Base-by-base conservation (phyloP, 1,284 basidiomycete species). In the Ganoderma sinense region DNA sequence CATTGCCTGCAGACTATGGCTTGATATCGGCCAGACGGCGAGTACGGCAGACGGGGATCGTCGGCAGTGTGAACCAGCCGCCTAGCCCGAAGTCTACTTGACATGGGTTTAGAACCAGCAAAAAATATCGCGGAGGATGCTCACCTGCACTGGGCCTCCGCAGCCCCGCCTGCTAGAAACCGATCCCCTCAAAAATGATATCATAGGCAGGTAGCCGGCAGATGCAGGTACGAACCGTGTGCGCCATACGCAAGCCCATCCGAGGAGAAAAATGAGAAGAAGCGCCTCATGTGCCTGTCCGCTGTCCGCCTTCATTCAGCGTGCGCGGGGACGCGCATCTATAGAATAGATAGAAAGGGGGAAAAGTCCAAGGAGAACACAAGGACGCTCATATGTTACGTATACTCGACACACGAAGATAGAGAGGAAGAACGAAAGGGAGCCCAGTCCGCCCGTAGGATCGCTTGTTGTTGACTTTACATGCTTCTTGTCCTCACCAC, bases 371-470 rank as follows among this genome's bases (percentile, higher is more conserved):
- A 33, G 20, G 62, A 53, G 55, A 51, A 43, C 65, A 70, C 69
- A 67, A 66, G 62, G 63, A 43, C 65, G 69, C 64, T 69, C 71
- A 69, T 67, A 70, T 62, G 69, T 73, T 70, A 70, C 51, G 69
- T 64, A 70, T 69, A 73, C 67, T 70, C 65, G 69, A 73, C 71
- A 73, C 65, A 69, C 62, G 53, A 61, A 58, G 59, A 62, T n/a
- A 66, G 26, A 58, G 41, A 41, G 36, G 61, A 26, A 51, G 51
- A 55, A 29, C n/a, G 26, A 55, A 40, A n/a, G 33, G 20, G 41
- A 43, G 36, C 40, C 20, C 53, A 51, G 23, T 51, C 67, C 60
- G 26, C 39, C 39, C 39, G 39, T 23, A 40, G 59, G 39, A 61
- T 56, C 18, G 53, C 26, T 20, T 33, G 48, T 69, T 69, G 62